These are phyloP conservation scores for Exophiala sideris DNA, from an alignment of 2,329 filamentous ascomycete genomes.

Conservation along the genomic window DNA sequence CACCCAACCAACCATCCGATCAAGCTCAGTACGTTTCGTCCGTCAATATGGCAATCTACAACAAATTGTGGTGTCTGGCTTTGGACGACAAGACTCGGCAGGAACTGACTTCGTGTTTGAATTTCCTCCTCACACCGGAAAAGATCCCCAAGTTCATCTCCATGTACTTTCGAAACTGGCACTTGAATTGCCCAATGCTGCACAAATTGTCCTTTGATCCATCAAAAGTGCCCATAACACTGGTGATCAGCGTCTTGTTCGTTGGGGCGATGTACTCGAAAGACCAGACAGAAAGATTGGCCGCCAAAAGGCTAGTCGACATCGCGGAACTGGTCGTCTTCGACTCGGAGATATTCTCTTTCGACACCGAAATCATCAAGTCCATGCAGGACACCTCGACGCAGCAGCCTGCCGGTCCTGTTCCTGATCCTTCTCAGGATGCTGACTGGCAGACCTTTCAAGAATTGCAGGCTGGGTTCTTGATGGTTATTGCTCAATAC, in stretches of 20 bases:
- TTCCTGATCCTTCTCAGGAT: constrained; percentile 20
- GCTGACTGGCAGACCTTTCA: constrained; percentile 39
- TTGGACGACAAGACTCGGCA: constrained; percentile 39
- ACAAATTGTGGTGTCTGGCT: constrained; percentile 38
- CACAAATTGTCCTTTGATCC: constrained; percentile 43
- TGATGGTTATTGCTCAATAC: constrained; percentile 43
- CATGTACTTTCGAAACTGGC: constrained; percentile 46
- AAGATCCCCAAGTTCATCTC: constrained; percentile 41
- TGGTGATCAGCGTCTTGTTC: constrained; percentile 42
- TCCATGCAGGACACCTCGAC: constrained; percentile 31
- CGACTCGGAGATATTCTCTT: constrained; percentile 41
- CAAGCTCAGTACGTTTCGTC: constrained; percentile 34
- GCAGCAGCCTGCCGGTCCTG: neutral
- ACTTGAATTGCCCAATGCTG: constrained; percentile 44
- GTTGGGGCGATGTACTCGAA: constrained; percentile 47
- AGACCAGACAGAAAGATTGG: constrained; percentile 37
- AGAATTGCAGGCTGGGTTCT: constrained; percentile 42
- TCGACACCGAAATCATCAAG: constrained; percentile 39
- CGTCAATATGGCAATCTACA: constrained; percentile 40
- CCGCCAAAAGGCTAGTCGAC: constrained; percentile 41
- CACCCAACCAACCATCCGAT: constrained; percentile 8
- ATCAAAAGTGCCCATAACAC: constrained; percentile 35
- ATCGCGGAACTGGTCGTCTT: constrained; percentile 44
- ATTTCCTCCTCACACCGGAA: constrained; percentile 40
- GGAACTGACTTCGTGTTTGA: constrained; percentile 39